Conservation (phyloP, 108 stramenopile species). For the Nitzschia inconspicua region DNA sequence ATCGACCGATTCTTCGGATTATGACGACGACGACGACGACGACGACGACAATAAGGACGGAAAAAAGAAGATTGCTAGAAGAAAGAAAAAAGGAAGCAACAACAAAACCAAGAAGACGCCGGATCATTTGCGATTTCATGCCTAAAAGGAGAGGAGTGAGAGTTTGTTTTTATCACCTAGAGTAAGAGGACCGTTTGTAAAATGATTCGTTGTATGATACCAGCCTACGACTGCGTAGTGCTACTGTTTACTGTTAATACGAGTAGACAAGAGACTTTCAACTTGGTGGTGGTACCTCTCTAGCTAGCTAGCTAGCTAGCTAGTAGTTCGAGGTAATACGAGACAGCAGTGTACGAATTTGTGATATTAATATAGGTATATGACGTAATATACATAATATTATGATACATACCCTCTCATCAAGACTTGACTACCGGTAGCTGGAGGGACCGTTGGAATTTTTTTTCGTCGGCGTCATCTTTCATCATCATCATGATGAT, state of each 20-base stretch:
- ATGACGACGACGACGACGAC: constrained; percentile 39
- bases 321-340: neutral
- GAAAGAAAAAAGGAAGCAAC: constrained; percentile 25
- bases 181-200: neutral
- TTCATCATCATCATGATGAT: too few relatives aligned
- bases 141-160: constrained; percentile 25
- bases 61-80: constrained; percentile 33
- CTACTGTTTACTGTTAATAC: neutral
- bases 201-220: neutral
- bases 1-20: constrained; percentile 76
- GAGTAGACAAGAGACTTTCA: neutral
- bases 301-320: too few relatives aligned
- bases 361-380: neutral
- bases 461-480: too few relatives aligned
- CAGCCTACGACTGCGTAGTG: neutral
- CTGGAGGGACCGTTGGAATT: too few relatives aligned
- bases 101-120: constrained; percentile 62
- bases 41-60: constrained; percentile 7
- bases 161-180: neutral
- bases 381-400: neutral
- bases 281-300: neutral
- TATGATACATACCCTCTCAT: neutral
- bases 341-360: neutral
- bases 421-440: too few relatives aligned
- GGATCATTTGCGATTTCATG: constrained; percentile 84